phyloP scores from a whole-genome alignment of 805 yeast species.

The Torulaspora franciscae region DNA sequence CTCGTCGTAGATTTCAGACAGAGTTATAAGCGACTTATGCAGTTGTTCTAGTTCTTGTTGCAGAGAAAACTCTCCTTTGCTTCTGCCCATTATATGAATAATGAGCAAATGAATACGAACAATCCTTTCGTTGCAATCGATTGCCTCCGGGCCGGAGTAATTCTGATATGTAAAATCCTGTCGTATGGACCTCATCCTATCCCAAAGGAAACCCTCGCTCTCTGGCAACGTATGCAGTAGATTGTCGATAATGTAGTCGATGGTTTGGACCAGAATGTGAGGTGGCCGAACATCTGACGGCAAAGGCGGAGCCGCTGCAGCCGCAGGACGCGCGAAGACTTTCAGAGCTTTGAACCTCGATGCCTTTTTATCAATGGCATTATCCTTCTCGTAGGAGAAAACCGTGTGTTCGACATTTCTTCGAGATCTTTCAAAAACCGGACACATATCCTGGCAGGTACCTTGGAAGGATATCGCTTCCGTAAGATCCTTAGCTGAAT shows the following conservation, averaged over 20 bases:
- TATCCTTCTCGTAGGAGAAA: conserved; percentile 67
- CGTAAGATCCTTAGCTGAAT: conserved; percentile 70
- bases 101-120: conserved; percentile 82
- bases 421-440: conserved; percentile 83
- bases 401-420: conserved; percentile 85
- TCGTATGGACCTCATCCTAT: conserved; percentile 90
- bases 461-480: conserved; percentile 89
- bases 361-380: conserved; percentile 48
- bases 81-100: conserved; percentile 79
- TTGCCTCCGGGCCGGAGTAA: conserved; percentile 87
- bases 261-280: conserved; percentile 54
- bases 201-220: conserved; percentile 91
- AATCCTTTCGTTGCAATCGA: conserved; percentile 86
- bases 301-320: conserved; percentile 95
- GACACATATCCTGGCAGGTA: conserved; percentile 91
- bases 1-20: conserved; percentile 82
- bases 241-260: conserved; percentile 65
- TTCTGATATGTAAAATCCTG: conserved; percentile 97
- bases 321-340: conserved; percentile 94
- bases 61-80: conserved; percentile 68
- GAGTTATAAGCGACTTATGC: conserved; percentile 82
- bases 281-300: conserved; percentile 99
- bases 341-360: conserved; percentile 65
- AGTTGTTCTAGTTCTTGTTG: conserved; percentile 96
- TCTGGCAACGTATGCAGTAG: conserved; percentile 68